Evolutionary conservation across 495 filamentous ascomycete species (phyloP).

Genomic region (Hypoxylon rickii): DNA sequence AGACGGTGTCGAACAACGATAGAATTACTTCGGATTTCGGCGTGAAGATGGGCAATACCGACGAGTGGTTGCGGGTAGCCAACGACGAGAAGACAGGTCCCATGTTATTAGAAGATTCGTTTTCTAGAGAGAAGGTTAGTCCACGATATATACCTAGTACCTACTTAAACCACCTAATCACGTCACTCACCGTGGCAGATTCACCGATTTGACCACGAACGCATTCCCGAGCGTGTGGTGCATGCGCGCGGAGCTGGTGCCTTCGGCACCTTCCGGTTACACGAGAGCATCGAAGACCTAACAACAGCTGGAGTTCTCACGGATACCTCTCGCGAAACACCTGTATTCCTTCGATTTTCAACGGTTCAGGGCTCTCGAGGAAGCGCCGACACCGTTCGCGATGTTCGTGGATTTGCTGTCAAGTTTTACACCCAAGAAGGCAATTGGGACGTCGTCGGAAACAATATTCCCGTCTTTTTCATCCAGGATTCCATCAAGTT

Average conservation of each 20-base stretch:
- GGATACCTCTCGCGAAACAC: too few relatives aligned
- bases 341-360: too few relatives aligned
- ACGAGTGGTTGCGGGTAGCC: constrained; percentile 76
- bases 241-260: constrained; percentile 81
- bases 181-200: constrained; percentile 5
- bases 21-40: constrained; percentile 78
- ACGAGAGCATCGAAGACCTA: too few relatives aligned
- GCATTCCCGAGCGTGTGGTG: constrained; percentile 72
- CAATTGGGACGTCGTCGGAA: constrained; percentile 76
- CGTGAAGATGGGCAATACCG: constrained; percentile 71
- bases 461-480: constrained; percentile 79
- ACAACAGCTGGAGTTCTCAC: too few relatives aligned
- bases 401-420: constrained; percentile 71
- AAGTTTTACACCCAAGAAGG: constrained; percentile 84
- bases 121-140: constrained; percentile 74
- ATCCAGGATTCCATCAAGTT: constrained; percentile 80
- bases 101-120: constrained; percentile 78
- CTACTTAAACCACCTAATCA: neutral
- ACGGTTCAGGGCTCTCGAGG: constrained; percentile 74
- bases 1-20: constrained; percentile 37
- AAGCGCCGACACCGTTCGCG: constrained; percentile 66
- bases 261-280: constrained; percentile 42
- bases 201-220: constrained; percentile 62
- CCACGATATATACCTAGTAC: too few relatives aligned
- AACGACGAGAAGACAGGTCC: constrained; percentile 68